Evolutionary conservation across 2,329 filamentous ascomycete genomes (phyloP), one percentile per base, ranked within the genome.

Genomic region (Amylocarpus encephaloides): DNA sequence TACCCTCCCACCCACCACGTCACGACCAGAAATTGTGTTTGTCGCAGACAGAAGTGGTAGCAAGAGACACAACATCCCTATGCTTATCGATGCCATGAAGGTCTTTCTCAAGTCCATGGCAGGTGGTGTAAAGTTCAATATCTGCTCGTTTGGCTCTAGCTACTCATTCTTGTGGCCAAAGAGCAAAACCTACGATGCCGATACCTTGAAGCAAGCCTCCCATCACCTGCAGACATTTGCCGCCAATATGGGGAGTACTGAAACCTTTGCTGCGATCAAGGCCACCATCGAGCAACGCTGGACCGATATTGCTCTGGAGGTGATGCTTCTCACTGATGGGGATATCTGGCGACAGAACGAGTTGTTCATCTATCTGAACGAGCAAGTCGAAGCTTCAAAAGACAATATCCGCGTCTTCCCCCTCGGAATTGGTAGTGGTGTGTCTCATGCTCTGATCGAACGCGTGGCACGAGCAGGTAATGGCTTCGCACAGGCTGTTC

Each of bases 31-130:
- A 62, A 75, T 90, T 18, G 78, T 89, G 15, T 88, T 90, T 57
- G 69, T 90, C 4, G 84, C 82, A 49, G 86, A 90, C 63, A 76
- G 84, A 46, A 86, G 82, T 49, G 84, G 83, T 0, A 86, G 82
- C 51, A 86, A 86, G 83, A 22, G 38, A 0, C 55, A 56, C 4
- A 77, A 75, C 35, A 84, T 85, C 1, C 54, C 58, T 0, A 73
- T 80, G 30, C 70, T 83, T 2, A 68, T 73, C 19, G 67, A 73
- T 1, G 81, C 82, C 0, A 69, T 86, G 18, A 73, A 76, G 5
- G 69, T 86, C 18, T 86, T 86, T 57, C 68, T 86, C 50, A 84
- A 83, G 62, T 85, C 80, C 0, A 68, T 87, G 1, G 82, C 82
- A 0, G 58, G 82, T 1, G 80, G 81, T 5, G 71, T 78, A 53